These are phyloP conservation scores for Chamaenerion angustifolium DNA, from an alignment of 345 rosid species.

Conservation along the genomic window DNA sequence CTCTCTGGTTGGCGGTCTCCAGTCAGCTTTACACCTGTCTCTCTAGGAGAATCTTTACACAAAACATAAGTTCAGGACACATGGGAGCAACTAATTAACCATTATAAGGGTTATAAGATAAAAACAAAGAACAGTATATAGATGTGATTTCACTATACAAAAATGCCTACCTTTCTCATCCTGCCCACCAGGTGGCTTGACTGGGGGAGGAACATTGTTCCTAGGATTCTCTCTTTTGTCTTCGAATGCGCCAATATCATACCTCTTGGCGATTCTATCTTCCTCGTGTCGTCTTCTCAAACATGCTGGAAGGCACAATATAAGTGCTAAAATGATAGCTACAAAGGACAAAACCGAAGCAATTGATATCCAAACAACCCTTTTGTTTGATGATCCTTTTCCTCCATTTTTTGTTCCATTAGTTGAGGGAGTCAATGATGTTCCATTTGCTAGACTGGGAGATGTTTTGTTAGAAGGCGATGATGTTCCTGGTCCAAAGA, in stretches of 20 bases:
- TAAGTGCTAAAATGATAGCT: slow-evolving; percentile 36
- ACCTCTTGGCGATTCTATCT: slow-evolving; percentile 37
- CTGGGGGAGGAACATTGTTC: slow-evolving; percentile 23
- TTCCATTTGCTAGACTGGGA: slow-evolving; percentile 44
- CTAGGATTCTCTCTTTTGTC: slow-evolving; percentile 49
- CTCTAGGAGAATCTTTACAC: slow-evolving; percentile 16
- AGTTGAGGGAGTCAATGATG: slow-evolving; percentile 16
- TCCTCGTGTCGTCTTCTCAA: slow-evolving; percentile 35
- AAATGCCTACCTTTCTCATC: slow-evolving; percentile 45
- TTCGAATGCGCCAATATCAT: slow-evolving; percentile 54
- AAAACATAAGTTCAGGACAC: too few species aligned
- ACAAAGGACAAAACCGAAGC: slow-evolving; percentile 45
- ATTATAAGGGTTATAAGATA: too few species aligned
- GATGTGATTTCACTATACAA: background rate
- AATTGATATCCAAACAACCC: slow-evolving; percentile 60
- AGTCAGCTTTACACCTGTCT: slow-evolving; percentile 15
- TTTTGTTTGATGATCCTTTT: slow-evolving; percentile 33
- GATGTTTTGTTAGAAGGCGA: slow-evolving; percentile 19
- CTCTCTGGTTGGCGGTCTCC: slow-evolving; percentile 21
- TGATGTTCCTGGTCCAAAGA: slow-evolving; percentile 17
- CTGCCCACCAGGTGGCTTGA: slow-evolving; percentile 28
- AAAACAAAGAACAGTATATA: background rate
- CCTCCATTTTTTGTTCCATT: slow-evolving; percentile 32
- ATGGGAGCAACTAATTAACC: too few species aligned
- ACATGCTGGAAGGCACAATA: slow-evolving; percentile 46